Conservation (phyloP, 768 basidiomycete species). For the Panus rudis region DNA sequence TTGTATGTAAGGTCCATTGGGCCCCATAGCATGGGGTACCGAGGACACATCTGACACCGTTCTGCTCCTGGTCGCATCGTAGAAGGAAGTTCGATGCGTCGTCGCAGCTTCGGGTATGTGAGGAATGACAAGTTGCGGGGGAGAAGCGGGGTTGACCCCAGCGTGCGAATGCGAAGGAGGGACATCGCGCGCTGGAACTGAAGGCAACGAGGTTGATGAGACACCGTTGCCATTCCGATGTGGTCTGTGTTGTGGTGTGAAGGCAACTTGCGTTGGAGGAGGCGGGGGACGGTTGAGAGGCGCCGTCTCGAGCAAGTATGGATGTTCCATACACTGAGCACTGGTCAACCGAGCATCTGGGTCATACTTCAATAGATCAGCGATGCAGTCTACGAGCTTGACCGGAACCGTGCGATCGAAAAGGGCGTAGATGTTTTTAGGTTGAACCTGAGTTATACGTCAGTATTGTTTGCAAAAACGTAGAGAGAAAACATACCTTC, state of each 20-base stretch:
- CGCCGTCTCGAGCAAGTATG: slow-evolving; percentile 79
- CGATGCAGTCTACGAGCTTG: slow-evolving; percentile 85
- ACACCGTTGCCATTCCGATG: slow-evolving; percentile 11
- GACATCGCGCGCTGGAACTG: slow-evolving; percentile 27
- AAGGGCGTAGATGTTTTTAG: slow-evolving; percentile 59
- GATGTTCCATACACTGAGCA: slow-evolving; percentile 79
- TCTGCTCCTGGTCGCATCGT: slow-evolving; percentile 24
- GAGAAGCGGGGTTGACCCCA: slow-evolving; percentile 32
- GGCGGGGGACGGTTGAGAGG: slow-evolving; percentile 60
- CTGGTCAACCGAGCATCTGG: slow-evolving; percentile 83
- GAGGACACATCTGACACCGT: slow-evolving; percentile 21
- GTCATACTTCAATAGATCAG: slow-evolving; percentile 88
- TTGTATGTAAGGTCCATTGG: slow-evolving; percentile 13
- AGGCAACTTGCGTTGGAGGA: slow-evolving; percentile 29
- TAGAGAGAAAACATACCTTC: slow-evolving; percentile 51
- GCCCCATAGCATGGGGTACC: slow-evolving; percentile 22
- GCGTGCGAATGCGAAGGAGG: slow-evolving; percentile 47
- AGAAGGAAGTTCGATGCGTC: slow-evolving; percentile 49
- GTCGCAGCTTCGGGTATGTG: slow-evolving; percentile 41
- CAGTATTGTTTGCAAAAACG: slow-evolving; percentile 1
- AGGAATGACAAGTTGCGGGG: slow-evolving; percentile 30
- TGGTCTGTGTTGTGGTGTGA: slow-evolving; percentile 3
- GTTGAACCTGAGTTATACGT: slow-evolving; percentile 41
- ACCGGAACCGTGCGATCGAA: slow-evolving; percentile 76
- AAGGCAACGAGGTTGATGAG: slow-evolving; percentile 25